Evolutionary conservation across 2,329 filamentous ascomycete species (phyloP).

Genomic region (Atkinsonella hypoxylon): DNA sequence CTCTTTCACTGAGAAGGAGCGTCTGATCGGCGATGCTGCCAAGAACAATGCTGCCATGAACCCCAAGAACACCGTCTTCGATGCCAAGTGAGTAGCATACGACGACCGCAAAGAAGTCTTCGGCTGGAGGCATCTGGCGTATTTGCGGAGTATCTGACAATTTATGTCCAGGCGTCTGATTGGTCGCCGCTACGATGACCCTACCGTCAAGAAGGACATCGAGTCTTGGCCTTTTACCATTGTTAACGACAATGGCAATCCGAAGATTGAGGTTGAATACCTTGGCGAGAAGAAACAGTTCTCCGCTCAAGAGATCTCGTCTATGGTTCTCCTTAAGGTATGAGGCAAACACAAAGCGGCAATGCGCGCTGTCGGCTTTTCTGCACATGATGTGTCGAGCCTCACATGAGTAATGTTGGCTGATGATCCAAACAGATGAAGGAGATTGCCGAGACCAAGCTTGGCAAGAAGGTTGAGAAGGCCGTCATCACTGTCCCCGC

Average conservation of each 20-base stretch:
- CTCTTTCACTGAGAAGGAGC: slow-evolving; percentile 97
- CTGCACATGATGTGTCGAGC: neutral
- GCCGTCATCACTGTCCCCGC: slow-evolving; percentile 97
- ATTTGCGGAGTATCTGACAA: neutral
- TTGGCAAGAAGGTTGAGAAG: slow-evolving; percentile 98
- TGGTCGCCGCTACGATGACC: slow-evolving; percentile 88
- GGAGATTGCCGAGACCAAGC: slow-evolving; percentile 96
- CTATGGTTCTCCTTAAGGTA: slow-evolving; percentile 98
- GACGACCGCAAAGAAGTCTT: neutral
- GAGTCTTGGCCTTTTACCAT: slow-evolving; percentile 99
- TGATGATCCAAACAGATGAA: slow-evolving; percentile 61
- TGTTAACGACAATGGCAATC: slow-evolving; percentile 75
- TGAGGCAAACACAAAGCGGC: slow-evolving; percentile 1
- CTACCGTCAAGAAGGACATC: slow-evolving; percentile 96
- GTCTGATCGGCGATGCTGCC: slow-evolving; percentile 96
- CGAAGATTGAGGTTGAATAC: slow-evolving; percentile 91
- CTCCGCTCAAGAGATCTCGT: slow-evolving; percentile 96
- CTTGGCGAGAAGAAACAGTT: slow-evolving; percentile 90
- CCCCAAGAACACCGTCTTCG: slow-evolving; percentile 95
- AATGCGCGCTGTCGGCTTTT: neutral
- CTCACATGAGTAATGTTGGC: neutral
- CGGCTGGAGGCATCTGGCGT: neutral
- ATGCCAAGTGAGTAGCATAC: slow-evolving; percentile 73
- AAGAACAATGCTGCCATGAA: slow-evolving; percentile 99
- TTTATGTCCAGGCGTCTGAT: slow-evolving; percentile 70